Percentiles rank a stretch among this genome's conserved stretches.
Evolutionary conservation across 129 eudicot genomes (phyloP).

Genomic region (Chrysanthemum lavandulifolium): DNA sequence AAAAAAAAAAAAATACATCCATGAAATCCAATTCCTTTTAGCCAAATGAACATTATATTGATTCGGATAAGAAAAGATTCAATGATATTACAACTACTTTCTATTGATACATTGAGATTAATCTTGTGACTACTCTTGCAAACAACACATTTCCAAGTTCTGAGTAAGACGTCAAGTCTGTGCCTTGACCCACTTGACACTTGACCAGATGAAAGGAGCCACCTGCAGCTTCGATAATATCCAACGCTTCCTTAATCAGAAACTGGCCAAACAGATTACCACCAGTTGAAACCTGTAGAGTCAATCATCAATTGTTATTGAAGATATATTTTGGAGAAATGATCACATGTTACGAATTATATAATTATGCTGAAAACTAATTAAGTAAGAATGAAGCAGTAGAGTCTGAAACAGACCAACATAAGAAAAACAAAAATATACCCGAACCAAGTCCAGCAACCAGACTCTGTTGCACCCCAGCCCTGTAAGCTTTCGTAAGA

Average conservation of each 20-base stretch:
- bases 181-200: constrained; percentile 88
- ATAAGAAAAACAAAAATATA: constrained; percentile 32
- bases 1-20: too few species aligned
- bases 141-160: too few species aligned
- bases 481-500: constrained; percentile 52
- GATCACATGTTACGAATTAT: constrained; percentile 3
- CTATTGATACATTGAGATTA: too few species aligned
- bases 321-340: background rate
- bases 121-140: too few species aligned
- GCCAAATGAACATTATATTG: too few species aligned
- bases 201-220: constrained; percentile 91
- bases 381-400: constrained; percentile 22
- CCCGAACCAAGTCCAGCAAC: constrained; percentile 67
- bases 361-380: background rate
- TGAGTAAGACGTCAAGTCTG: too few species aligned
- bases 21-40: too few species aligned
- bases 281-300: constrained; percentile 78
- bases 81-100: too few species aligned
- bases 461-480: constrained; percentile 62
- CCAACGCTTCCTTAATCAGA: constrained; percentile 90
- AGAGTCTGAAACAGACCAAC: constrained; percentile 41
- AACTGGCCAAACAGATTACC: constrained; percentile 94
- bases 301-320: background rate
- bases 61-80: too few species aligned
- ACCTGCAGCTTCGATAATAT: constrained; percentile 94